Base-by-base conservation (phyloP, 352 stramenopile genomes). In the Globisporangium alternatum region DNA sequence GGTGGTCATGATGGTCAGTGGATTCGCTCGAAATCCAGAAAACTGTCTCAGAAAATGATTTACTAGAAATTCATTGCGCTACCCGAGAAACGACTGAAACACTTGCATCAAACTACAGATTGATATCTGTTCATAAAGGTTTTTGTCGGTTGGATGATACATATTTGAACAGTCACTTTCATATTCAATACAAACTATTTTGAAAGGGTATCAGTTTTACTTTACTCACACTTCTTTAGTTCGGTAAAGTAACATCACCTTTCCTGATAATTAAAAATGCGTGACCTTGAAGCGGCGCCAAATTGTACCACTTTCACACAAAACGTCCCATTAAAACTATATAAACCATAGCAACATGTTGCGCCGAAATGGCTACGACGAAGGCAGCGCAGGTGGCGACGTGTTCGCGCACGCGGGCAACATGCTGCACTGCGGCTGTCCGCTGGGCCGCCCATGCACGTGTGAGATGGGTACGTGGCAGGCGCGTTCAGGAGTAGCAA, bases 381-480 rank as follows among this genome's bases (percentile, higher is more conserved):
- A 28, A 28, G 25, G 25, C 25, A 28, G 25, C 25, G 68, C 69
- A 4, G 48, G 30, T 1, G 59, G 75, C 58, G 68, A 70, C 51
- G 68, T 64, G 49, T 52, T 47, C 21, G 28, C 5, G 31, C 39
- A 39, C 0, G 51, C 21, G 5, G 78, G 83, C 48, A 89, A 82
- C 55, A 91, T 89, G 82, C 75, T 75, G 35, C 54, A 64, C 45
- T 91, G 82, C 37, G 82, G 82, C 13, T 91, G 82, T 35, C 82
- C 86, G 41, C 67, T 62, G 43, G 82, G 82, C 0, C 77, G 82
- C 2, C 80, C 82, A 2, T 89, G 82, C 30, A 78, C 71, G 25
- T 91, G 82, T 30, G 80, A 84, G 60, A 88, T 89, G 80, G 68
- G 66, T 10, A 22, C 41, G 7, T 59, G 21, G 17, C 56, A 49